Percentiles rank a stretch among this genome's conserved stretches.
These are phyloP conservation scores for Penicillium sumatraense DNA, from an alignment of 2,329 filamentous ascomycete genomes.

Conservation along the genomic window DNA sequence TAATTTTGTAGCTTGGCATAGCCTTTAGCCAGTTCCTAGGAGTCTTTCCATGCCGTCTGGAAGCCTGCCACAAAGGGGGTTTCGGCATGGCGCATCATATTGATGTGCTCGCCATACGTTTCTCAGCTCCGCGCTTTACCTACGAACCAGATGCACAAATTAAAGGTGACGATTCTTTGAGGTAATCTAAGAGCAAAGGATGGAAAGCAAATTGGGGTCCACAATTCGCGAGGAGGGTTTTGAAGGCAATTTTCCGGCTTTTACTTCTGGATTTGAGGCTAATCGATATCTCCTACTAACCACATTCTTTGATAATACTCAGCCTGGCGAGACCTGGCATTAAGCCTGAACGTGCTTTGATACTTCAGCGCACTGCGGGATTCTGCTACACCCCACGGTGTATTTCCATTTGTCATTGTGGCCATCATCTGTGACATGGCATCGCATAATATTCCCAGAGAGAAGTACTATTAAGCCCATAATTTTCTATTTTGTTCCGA, in stretches of 20 bases:
- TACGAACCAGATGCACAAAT: neutral
- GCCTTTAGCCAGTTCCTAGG: neutral
- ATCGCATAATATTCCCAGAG: neutral
- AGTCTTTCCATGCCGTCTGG: neutral
- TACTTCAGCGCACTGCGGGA: neutral
- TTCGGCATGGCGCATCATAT: neutral
- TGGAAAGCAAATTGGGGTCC: neutral
- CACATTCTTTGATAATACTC: neutral
- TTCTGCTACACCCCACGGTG: neutral
- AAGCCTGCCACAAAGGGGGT: neutral
- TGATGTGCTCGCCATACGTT: neutral
- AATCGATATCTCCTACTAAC: neutral
- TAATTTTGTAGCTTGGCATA: neutral
- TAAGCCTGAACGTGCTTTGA: neutral
- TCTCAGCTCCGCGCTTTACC: neutral
- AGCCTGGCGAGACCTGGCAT: neutral
- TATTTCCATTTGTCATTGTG: neutral
- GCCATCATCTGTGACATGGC: neutral
- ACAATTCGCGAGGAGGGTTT: too few relatives aligned
- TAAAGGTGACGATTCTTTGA: neutral
- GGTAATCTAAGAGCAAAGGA: neutral
- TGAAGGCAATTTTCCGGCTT: neutral
- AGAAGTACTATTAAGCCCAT: neutral
- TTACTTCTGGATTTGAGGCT: neutral
- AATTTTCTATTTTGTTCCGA: neutral